Conservation (phyloP, 805 yeast genomes). For the Saccharomyces kudriavzevii region DNA sequence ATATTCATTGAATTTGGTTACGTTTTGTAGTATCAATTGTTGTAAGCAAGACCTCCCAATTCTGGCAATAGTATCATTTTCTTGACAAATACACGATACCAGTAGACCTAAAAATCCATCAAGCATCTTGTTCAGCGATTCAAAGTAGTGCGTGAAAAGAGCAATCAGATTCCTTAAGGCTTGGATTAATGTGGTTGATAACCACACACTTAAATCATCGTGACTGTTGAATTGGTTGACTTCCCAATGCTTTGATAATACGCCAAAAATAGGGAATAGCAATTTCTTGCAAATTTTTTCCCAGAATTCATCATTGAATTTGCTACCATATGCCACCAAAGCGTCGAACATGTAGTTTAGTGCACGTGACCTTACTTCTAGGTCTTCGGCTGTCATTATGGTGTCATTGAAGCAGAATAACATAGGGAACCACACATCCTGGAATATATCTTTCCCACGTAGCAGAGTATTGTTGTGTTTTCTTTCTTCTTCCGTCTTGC, state of each 20-base stretch:
- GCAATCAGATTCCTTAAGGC: constrained; percentile 85
- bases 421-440: constrained; percentile 78
- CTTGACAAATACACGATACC: constrained; percentile 88
- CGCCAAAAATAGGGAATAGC: constrained; percentile 83
- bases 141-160: constrained; percentile 75
- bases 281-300: constrained; percentile 65
- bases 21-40: constrained; percentile 70
- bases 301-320: constrained; percentile 76
- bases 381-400: constrained; percentile 86
- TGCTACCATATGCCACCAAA: constrained; percentile 67
- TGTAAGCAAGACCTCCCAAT: constrained; percentile 88
- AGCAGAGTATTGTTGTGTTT: constrained; percentile 16
- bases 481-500: constrained; percentile 11
- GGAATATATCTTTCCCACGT: constrained; percentile 38
- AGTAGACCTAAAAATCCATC: constrained; percentile 72
- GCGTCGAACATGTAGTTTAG: constrained; percentile 75
- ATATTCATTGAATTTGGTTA: constrained; percentile 46
- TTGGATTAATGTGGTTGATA: constrained; percentile 91
- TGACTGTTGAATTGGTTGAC: constrained; percentile 56
- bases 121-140: constrained; percentile 60
- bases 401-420: constrained; percentile 77
- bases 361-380: constrained; percentile 89
- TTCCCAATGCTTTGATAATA: constrained; percentile 69
- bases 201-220: constrained; percentile 91
- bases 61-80: constrained; percentile 91